Conservation (phyloP, 2,329 filamentous ascomycete genomes). For the Colletotrichum eremochloae region DNA sequence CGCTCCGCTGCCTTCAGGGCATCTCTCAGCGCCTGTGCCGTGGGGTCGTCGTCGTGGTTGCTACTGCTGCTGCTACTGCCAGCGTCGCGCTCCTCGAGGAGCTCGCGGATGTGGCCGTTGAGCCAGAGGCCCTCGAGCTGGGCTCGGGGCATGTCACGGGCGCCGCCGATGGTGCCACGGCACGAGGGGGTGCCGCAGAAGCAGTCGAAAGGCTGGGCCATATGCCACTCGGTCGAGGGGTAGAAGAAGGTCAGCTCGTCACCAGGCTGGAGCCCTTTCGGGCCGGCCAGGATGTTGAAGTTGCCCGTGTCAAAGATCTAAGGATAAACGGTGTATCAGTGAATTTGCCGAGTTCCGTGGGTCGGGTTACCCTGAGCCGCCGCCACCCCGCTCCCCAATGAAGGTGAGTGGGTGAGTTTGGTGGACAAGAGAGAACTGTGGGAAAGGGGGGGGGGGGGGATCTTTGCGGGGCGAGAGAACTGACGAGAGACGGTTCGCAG, state of each 20-base stretch:
- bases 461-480: conserved; percentile 47
- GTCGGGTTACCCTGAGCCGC: conserved; percentile 24
- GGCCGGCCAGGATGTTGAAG: conserved; percentile 69
- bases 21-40: conserved; percentile 57
- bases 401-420: too few relatives aligned
- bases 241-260: conserved; percentile 81
- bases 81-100: conserved; percentile 60
- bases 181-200: conserved; percentile 70
- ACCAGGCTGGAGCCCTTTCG: conserved; percentile 65
- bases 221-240: conserved; percentile 80
- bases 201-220: conserved; percentile 80
- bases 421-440: background rate
- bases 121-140: conserved; percentile 72
- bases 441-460: background rate
- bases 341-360: conserved; percentile 9
- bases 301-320: conserved; percentile 73
- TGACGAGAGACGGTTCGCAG: conserved; percentile 74
- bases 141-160: conserved; percentile 67
- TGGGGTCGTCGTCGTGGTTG: conserved; percentile 52
- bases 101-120: conserved; percentile 70
- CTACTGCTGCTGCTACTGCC: conserved; percentile 34
- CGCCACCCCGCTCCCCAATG: too few relatives aligned
- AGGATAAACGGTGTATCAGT: conserved; percentile 30
- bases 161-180: conserved; percentile 73
- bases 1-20: conserved; percentile 62